These are phyloP conservation scores for Macrotyloma uniflorum DNA, from an alignment of 306 rosid species.

Conservation along the genomic window DNA sequence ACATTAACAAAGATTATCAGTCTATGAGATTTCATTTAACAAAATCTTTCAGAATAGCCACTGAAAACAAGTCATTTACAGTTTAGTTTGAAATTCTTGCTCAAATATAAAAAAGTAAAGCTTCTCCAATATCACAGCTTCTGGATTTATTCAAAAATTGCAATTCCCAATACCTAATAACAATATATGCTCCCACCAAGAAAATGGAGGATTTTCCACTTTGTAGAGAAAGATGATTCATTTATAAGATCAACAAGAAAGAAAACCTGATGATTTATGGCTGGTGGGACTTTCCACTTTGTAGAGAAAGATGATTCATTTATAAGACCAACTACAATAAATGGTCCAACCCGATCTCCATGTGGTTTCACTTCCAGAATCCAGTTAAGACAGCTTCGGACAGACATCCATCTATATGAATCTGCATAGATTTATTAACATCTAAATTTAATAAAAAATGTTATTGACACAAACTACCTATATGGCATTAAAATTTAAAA, in stretches of 20 bases:
- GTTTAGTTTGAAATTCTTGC: constrained; percentile 21
- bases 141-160: constrained; percentile 31
- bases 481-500: constrained; percentile 2
- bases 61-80: neutral
- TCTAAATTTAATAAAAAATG: constrained; percentile 11
- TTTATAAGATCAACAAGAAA: constrained; percentile 57
- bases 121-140: constrained; percentile 17
- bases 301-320: constrained; percentile 51
- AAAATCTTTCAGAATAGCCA: neutral
- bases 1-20: neutral
- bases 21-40: neutral
- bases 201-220: constrained; percentile 45
- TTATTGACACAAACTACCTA: neutral
- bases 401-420: constrained; percentile 69
- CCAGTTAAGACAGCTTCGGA: constrained; percentile 64
- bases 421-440: constrained; percentile 46
- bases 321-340: constrained; percentile 61
- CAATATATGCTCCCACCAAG: constrained; percentile 25
- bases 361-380: constrained; percentile 65
- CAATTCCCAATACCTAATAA: neutral
- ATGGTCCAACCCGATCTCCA: constrained; percentile 68
- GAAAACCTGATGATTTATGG: constrained; percentile 63
- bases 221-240: constrained; percentile 47
- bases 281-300: constrained; percentile 51
- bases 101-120: constrained; percentile 5